phyloP scores from a whole-genome alignment of 306 rosid genomes.

The Myrica gale region DNA sequence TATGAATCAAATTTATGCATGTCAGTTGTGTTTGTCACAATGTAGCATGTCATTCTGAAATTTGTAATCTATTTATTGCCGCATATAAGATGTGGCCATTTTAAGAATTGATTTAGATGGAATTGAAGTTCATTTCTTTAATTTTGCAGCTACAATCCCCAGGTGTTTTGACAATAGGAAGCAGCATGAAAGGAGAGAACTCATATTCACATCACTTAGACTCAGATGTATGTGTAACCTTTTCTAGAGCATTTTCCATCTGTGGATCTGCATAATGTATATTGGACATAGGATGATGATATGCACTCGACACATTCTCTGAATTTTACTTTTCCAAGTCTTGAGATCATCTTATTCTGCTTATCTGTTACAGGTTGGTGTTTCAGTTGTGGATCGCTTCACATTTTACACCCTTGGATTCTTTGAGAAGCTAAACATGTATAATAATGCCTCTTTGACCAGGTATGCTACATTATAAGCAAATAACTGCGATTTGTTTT shows the following conservation, averaged over 20 bases:
- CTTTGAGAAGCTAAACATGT: conserved; percentile 90
- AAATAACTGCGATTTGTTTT: not conserved
- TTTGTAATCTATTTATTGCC: conserved; percentile 8
- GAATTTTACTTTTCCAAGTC: not conserved
- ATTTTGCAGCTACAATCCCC: conserved; percentile 88
- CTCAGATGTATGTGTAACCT: conserved; percentile 64
- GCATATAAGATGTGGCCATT: not conserved
- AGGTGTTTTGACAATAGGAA: conserved; percentile 92
- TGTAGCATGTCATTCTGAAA: not conserved
- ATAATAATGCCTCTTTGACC: conserved; percentile 87
- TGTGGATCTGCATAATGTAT: not conserved
- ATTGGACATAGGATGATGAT: conserved; percentile 17
- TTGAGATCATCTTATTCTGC: conserved; percentile 19
- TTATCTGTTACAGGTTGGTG: conserved; percentile 67
- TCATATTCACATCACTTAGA: conserved; percentile 99
- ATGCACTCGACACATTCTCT: conserved; percentile 10
- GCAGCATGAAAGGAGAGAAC: conserved; percentile 98
- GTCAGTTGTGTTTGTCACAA: not conserved
- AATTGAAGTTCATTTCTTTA: conserved; percentile 31
- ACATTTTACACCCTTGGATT: conserved; percentile 90
- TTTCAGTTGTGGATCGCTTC: conserved; percentile 94
- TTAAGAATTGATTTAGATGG: conserved; percentile 21
- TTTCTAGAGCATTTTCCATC: conserved; percentile 5
- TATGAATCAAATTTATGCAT: not conserved
- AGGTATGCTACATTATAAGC: conserved; percentile 41